Evolutionary conservation across 1,284 basidiomycete species (phyloP), one percentile per base, ranked within the genome.

Genomic region (Ustilago shanxiensis): DNA sequence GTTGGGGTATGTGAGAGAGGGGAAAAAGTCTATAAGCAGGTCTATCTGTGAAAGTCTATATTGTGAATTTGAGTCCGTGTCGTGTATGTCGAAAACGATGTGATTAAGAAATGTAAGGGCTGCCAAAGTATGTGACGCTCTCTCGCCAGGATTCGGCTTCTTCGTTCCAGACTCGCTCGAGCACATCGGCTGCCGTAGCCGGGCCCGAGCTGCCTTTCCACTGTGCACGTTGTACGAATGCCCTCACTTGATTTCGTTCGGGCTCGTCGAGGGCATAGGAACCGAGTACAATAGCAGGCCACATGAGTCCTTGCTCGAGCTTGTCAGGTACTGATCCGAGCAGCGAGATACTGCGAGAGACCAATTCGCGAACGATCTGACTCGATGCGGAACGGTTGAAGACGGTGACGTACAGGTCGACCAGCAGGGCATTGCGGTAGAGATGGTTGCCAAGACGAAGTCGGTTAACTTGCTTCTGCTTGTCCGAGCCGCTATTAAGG

Each of bases 71-170:
- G 18, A n/a, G 18, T 39, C 14, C 14, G 41, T 20, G 41, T 22
- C 41, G 41, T 37, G 35, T 37, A 37, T 33, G 31, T n/a, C n/a
- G n/a, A n/a, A n/a, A n/a, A 33, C 7, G 35, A 14, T 20, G 45
- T 35, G 54, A 9, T 49, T 56, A 76, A 14, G 64, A 64, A 18
- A 76, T 54, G 47, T 64, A 63, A 7, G 68, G 73, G 37, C 65
- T 76, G 60, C 73, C 73, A 50, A 76, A 71, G 58, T 71, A 76
- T 8, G 52, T 65, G 31, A 70, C 73, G 35, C 64, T 66, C n/a
- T 71, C 73, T 13, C 73, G 58, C 73, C 73, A 76, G 24, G 37
- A 47, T 33, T 45, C 26, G 10, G 57, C 58, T 2, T 71, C 61
- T 20, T 60, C 53, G 9, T 51, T 33, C 73, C 73, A 76, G 50